Evolutionary conservation across 2,329 filamentous ascomycete genomes (phyloP).

Genomic region (Lecanicillium sp.): DNA sequence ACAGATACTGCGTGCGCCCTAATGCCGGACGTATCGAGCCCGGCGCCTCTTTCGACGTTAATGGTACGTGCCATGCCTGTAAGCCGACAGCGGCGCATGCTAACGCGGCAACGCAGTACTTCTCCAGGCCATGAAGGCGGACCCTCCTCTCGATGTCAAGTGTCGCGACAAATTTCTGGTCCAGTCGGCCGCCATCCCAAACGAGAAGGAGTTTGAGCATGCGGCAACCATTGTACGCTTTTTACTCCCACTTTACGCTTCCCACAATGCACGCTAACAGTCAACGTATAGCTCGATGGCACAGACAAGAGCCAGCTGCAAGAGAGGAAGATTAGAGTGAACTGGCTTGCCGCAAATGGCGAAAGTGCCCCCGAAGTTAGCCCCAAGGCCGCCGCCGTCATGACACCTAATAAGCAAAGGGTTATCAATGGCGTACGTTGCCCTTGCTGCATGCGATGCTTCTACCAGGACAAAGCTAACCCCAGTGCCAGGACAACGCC

Average conservation of each 20-base stretch:
- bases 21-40: constrained; percentile 95
- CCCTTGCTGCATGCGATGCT: not conserved
- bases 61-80: constrained; percentile 56
- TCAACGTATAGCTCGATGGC: constrained; percentile 60
- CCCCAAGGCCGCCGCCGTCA: constrained; percentile 13
- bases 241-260: not conserved
- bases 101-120: constrained; percentile 53
- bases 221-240: constrained; percentile 69
- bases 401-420: constrained; percentile 34
- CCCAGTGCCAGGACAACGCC: constrained; percentile 17
- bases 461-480: constrained; percentile 6
- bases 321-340: constrained; percentile 93
- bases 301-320: constrained; percentile 72
- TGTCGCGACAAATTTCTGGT: constrained; percentile 98
- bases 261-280: constrained; percentile 10
- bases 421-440: constrained; percentile 32
- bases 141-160: constrained; percentile 76
- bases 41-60: constrained; percentile 82
- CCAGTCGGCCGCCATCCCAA: constrained; percentile 77
- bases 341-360: constrained; percentile 64
- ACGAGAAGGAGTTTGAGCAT: constrained; percentile 76
- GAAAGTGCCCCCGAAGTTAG: constrained; percentile 18
- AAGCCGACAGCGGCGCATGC: not conserved
- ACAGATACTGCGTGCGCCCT: constrained; percentile 91
- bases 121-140: constrained; percentile 95